Evolutionary conservation across 2,329 filamentous ascomycete species (phyloP), one percentile per base, ranked within the genome.

Genomic region (Xylaria polymorpha): DNA sequence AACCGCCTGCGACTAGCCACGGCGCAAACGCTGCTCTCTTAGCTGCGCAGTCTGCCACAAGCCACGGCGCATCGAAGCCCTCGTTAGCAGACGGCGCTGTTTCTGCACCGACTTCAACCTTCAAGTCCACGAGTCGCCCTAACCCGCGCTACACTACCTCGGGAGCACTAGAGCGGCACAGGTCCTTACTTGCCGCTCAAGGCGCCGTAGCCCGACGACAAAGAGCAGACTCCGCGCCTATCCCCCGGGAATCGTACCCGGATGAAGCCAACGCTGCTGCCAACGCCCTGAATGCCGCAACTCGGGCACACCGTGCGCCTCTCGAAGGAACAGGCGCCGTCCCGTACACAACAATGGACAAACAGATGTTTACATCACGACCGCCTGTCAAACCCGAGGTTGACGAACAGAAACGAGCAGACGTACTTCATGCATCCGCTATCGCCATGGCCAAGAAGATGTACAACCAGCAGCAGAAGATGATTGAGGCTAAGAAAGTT

Each of bases 401-500:
- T 0, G 91, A 96, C 48, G 94, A 97, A 75, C 87, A 90, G 78
- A 90, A 87, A 70, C 88, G 87, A 67, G 87, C 90, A 53, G 91
- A 94, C 73, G 89, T 90, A 4, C 83, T 97, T 2, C 91, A 91
- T 71, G 93, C 94, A 37, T 95, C 94, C 22, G 94, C 94, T 2
- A 84, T 97, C 3, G 93, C 92, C 12, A 97, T 98, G 94, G 94
- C 94, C 7, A 92, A 91, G 80, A 89, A 91, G 74, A 95, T 97
- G 90, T 97, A 94, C 77, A 87, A 84, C 12, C 84, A 88, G 41
- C 90, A 94, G 73, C 88, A 93, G 70, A 87, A 86, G 69, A 86
- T 85, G 69, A 83, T 87, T 1, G 86, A 89, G 69, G 80, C 83
- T 37, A 84, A 81, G 71, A 82, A 83, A 61, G 76, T 76, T 1